Evolutionary conservation across 2,329 filamentous ascomycete genomes (phyloP), one percentile per base, ranked within the genome.

Genomic region (Fusarium fracticaudum): DNA sequence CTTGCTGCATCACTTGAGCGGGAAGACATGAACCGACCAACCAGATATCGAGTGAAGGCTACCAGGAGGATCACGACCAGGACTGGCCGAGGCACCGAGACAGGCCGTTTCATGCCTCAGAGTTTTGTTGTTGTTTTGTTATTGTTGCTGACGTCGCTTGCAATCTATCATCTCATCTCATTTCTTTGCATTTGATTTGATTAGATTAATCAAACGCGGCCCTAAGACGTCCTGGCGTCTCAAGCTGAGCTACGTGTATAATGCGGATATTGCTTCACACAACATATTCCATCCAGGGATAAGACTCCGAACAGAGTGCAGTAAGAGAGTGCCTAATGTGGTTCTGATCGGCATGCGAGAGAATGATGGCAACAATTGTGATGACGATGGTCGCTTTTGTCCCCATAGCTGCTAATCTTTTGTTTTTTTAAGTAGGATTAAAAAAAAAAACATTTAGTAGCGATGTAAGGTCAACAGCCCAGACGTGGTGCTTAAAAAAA

Each of bases 21-120:
- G 66, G 66, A 69, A 60, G 67, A 65, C 48, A 17, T 68, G 64
- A 72, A 50, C 54, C 18, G 64, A 67, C 76, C 71, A 76, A 76
- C 67, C 64, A 64, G 60, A 70, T 31, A 47, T 59, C 38, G 50
- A 38, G 38, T 51, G 37, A 60, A 61, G 70, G 50, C 55, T 59
- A 59, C 64, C 37, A 60, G 44, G 59, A 69, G 58, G 35, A 69
- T 54, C 45, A 55, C 26, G n/a, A 61, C 61, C 54, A 64, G 63
- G 59, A 58, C 61, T 60, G 63, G 53, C 57, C 57, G 68, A 75
- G 55, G 67, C 44, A 64, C 51, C 60, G 51, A 69, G 24, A 58
- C 62, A 57, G 53, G 57, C 50, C 53, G 57, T 72, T 57, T 65
- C 68, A 72, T 67, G 67, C 47, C 62, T 43, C 54, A 31, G 29